Conservation (phyloP, 2,329 filamentous ascomycete species). For the Davidsoniella virescens region DNA sequence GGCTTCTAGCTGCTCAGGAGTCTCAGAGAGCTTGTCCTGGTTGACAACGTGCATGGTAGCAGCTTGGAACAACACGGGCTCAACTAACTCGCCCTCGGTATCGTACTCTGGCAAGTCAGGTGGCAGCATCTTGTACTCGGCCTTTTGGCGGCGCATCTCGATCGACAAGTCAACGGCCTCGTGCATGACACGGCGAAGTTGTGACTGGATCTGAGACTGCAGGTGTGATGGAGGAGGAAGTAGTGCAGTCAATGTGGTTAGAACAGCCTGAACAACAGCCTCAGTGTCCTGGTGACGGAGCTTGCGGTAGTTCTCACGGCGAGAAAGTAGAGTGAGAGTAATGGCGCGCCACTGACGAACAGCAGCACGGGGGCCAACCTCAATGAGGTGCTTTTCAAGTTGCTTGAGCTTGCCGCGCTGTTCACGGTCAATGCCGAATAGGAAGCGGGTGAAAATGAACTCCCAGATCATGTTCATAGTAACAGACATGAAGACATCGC, state of each 20-base stretch:
- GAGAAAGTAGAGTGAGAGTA: slow-evolving; percentile 75
- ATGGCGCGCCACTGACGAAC: slow-evolving; percentile 95
- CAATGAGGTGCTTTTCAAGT: slow-evolving; percentile 76
- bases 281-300: slow-evolving; percentile 85
- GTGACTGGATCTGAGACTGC: slow-evolving; percentile 64
- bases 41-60: slow-evolving; percentile 73
- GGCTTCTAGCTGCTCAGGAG: slow-evolving; percentile 67
- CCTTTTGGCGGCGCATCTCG: slow-evolving; percentile 92
- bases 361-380: slow-evolving; percentile 75
- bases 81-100: slow-evolving; percentile 72
- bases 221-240: slow-evolving; percentile 73
- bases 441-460: slow-evolving; percentile 91
- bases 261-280: slow-evolving; percentile 76
- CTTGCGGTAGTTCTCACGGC: slow-evolving; percentile 59
- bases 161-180: slow-evolving; percentile 81
- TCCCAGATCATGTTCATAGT: slow-evolving; percentile 99
- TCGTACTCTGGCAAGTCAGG: slow-evolving; percentile 91
- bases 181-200: slow-evolving; percentile 72
- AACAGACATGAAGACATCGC: slow-evolving; percentile 96
- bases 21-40: slow-evolving; percentile 35
- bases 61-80: slow-evolving; percentile 82
- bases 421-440: slow-evolving; percentile 97
- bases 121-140: slow-evolving; percentile 97
- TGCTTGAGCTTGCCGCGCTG: slow-evolving; percentile 95
- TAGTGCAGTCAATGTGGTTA: slow-evolving; percentile 66